These are phyloP conservation scores for Mikania micrantha DNA, from an alignment of 129 eudicot genomes.

Conservation along the genomic window DNA sequence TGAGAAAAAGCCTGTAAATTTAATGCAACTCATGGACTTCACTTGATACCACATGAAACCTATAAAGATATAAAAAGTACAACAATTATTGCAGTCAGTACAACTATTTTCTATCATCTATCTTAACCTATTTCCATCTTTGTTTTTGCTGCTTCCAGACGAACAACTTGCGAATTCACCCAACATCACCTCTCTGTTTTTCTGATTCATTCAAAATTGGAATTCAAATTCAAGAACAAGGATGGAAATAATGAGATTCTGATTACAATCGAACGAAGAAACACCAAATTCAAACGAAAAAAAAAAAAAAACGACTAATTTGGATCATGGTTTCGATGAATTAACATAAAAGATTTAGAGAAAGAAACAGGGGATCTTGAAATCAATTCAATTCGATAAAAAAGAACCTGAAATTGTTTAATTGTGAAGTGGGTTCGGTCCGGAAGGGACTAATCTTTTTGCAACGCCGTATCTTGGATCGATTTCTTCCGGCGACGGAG, in stretches of 20 bases:
- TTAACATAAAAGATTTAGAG: not conserved
- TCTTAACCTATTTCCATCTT: constrained; percentile 53
- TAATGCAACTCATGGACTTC: constrained; percentile 85
- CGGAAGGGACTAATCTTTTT: too few species aligned
- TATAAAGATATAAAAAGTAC: constrained; percentile 17
- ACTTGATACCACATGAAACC: constrained; percentile 41
- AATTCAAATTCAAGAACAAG: constrained; percentile 55
- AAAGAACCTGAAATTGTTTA: constrained; percentile 18
- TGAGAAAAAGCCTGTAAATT: constrained; percentile 36
- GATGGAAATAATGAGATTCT: constrained; percentile 49
- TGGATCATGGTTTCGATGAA: constrained; percentile 16
- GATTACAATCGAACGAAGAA: not conserved
- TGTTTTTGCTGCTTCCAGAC: constrained; percentile 71
- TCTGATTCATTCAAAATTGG: not conserved
- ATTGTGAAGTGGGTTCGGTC: constrained; percentile 90
- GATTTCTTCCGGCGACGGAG: not conserved
- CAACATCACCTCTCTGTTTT: constrained; percentile 11
- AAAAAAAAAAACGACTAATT: constrained; percentile 1
- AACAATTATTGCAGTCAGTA: constrained; percentile 15
- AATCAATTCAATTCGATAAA: not conserved
- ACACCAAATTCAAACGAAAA: constrained; percentile 1
- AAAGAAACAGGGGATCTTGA: constrained; percentile 10
- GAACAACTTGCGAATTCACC: constrained; percentile 10
- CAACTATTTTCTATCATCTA: not conserved
- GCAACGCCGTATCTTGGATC: too few species aligned